These are phyloP conservation scores for Sordariomycetes sp. DNA, from an alignment of 2,329 filamentous ascomycete genomes.

Conservation along the genomic window DNA sequence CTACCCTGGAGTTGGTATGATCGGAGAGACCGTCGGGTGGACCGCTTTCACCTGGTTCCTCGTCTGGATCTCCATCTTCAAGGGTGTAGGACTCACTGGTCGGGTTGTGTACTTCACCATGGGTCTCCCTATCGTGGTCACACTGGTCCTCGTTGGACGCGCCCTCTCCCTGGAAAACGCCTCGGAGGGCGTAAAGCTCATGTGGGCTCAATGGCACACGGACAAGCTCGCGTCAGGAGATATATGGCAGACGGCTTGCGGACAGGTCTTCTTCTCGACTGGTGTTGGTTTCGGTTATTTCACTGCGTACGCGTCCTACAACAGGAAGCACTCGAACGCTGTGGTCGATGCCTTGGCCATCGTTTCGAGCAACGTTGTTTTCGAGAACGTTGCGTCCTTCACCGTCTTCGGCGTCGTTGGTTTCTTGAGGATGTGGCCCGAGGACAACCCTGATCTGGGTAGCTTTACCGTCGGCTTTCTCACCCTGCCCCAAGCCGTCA, in stretches of 20 bases:
- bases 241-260: conserved; percentile 49
- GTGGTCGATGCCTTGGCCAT: conserved; percentile 49
- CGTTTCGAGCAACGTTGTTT: conserved; percentile 42
- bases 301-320: conserved; percentile 47
- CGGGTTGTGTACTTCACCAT: conserved; percentile 53
- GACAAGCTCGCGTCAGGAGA: conserved; percentile 36
- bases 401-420: conserved; percentile 46
- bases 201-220: conserved; percentile 34
- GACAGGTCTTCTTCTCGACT: conserved; percentile 50
- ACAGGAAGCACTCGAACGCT: conserved; percentile 45
- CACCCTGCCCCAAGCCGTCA: conserved; percentile 44
- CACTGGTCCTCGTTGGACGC: conserved; percentile 43
- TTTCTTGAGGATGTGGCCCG: conserved; percentile 23
- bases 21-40: conserved; percentile 49
- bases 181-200: conserved; percentile 35
- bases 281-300: conserved; percentile 50
- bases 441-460: conserved; percentile 30
- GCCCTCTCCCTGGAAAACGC: conserved; percentile 43
- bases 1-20: conserved; percentile 33
- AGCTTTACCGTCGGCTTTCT: conserved; percentile 47
- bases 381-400: conserved; percentile 40
- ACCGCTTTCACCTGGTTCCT: conserved; percentile 48
- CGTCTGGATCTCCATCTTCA: conserved; percentile 49
- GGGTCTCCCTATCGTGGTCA: conserved; percentile 46
- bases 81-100: conserved; percentile 45